phyloP scores from a whole-genome alignment of 225 moss, liverwort and hornwort genomes.

The Antitrichia curtipendula region DNA sequence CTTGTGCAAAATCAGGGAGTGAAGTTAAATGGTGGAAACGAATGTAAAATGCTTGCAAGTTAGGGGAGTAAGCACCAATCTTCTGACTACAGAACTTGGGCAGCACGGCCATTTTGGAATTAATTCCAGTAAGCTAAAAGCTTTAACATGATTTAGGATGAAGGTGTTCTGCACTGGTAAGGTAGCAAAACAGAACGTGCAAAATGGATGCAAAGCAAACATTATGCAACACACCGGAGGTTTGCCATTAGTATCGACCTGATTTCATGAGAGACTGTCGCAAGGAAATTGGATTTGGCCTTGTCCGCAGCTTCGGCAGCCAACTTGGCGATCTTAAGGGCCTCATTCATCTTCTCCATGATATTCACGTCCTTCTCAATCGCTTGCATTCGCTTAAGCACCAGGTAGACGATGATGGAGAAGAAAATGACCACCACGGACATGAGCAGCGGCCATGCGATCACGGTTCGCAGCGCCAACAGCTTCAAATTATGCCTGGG shows the following conservation, averaged over 20 bases:
- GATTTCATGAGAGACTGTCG: slow-evolving; percentile 89
- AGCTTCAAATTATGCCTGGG: slow-evolving; percentile 28
- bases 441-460: slow-evolving; percentile 86
- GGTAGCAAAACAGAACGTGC: neutral
- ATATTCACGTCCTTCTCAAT: slow-evolving; percentile 45
- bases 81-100: neutral
- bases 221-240: neutral
- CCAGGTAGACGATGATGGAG: slow-evolving; percentile 48
- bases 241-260: slow-evolving; percentile 13
- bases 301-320: slow-evolving; percentile 76
- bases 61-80: neutral
- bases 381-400: slow-evolving; percentile 61
- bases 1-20: neutral
- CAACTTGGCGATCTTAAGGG: slow-evolving; percentile 52
- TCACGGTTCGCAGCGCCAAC: slow-evolving; percentile 33
- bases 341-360: slow-evolving; percentile 79
- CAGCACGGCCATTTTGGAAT: neutral
- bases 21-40: neutral
- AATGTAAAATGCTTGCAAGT: neutral
- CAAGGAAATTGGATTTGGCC: slow-evolving; percentile 79
- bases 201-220: neutral
- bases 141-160: neutral
- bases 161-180: neutral
- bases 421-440: slow-evolving; percentile 54
- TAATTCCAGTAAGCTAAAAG: neutral